phyloP scores from a whole-genome alignment of 2,329 filamentous ascomycete species.

The Diaporthe sp. region DNA sequence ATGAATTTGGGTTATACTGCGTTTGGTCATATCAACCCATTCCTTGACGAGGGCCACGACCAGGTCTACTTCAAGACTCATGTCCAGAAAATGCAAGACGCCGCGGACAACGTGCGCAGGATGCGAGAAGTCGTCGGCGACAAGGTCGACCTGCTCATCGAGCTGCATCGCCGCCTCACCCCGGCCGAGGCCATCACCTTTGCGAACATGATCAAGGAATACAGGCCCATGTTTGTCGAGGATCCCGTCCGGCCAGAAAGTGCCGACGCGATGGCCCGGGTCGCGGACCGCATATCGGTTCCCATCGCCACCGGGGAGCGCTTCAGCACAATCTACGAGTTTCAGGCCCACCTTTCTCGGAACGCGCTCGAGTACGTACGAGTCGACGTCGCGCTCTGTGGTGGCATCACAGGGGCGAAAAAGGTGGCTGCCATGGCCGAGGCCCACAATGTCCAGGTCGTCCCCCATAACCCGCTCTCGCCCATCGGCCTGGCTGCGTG shows the following conservation, averaged over 20 bases:
- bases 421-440: conserved; percentile 17
- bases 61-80: conserved; percentile 18
- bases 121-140: conserved; percentile 13
- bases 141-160: conserved; percentile 13
- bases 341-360: conserved; percentile 4
- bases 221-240: conserved; percentile 16
- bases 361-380: conserved; percentile 1
- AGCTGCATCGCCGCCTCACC: conserved; percentile 1
- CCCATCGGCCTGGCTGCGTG: conserved; percentile 13
- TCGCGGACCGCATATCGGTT: neutral
- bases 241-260: conserved; percentile 3
- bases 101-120: conserved; percentile 10
- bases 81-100: conserved; percentile 19
- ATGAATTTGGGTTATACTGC: conserved; percentile 4
- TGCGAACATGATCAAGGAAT: conserved; percentile 9
- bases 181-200: conserved; percentile 16
- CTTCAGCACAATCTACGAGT: conserved; percentile 19
- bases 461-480: conserved; percentile 8
- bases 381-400: conserved; percentile 1
- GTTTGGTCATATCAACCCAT: conserved; percentile 1
- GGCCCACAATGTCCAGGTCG: conserved; percentile 14
- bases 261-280: neutral
- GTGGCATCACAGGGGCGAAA: conserved; percentile 1
- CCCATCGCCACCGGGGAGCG: conserved; percentile 2
- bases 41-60: conserved; percentile 6